Conservation (phyloP, 192 early-diverging fungal species). For the Rhizophagus prolifer region DNA sequence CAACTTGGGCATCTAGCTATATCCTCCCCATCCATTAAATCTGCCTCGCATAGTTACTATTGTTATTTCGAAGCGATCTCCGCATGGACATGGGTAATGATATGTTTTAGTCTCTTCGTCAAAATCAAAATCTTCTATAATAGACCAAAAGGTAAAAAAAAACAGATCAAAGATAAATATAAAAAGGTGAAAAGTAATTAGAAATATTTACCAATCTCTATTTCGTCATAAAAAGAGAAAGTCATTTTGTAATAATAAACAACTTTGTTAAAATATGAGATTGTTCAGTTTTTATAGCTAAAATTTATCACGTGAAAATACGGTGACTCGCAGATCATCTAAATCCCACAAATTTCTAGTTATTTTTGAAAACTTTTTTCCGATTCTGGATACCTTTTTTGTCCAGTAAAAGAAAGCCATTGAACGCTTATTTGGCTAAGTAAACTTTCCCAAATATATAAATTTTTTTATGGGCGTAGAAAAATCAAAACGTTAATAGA, state of each 20-base stretch:
- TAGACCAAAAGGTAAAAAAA: background rate
- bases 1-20: slow-evolving; percentile 91
- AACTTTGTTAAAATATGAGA: too few species aligned
- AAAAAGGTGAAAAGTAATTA: background rate
- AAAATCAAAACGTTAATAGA: too few species aligned
- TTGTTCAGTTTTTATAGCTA: too few species aligned
- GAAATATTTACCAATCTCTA: background rate
- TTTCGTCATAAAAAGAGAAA: background rate
- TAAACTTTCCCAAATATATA: too few species aligned
- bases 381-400: too few species aligned
- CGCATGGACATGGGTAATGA: slow-evolving; percentile 95
- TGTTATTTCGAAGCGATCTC: slow-evolving; percentile 90
- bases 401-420: too few species aligned
- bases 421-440: too few species aligned
- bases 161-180: background rate
- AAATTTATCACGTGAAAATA: too few species aligned
- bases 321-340: too few species aligned
- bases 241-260: background rate
- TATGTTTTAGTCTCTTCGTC: slow-evolving; percentile 81
- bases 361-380: too few species aligned
- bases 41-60: slow-evolving; percentile 61
- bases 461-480: too few species aligned
- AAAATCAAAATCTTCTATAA: slow-evolving; percentile 86
- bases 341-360: too few species aligned
- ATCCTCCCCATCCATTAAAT: slow-evolving; percentile 79